These are phyloP conservation scores for Dothistroma septosporum DNA, from an alignment of 2,329 filamentous ascomycete species.

Conservation along the genomic window DNA sequence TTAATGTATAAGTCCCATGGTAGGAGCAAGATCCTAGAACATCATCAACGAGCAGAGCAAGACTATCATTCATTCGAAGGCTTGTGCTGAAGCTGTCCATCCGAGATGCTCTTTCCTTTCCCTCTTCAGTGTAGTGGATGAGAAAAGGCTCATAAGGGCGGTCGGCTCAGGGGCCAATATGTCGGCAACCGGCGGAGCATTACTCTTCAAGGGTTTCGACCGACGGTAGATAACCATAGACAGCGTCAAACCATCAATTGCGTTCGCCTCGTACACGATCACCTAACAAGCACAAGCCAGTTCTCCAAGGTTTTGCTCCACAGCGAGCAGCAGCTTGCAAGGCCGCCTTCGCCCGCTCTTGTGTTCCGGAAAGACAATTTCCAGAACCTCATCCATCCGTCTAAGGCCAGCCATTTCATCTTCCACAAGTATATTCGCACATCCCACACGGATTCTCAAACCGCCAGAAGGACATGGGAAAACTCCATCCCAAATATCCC, in stretches of 20 bases:
- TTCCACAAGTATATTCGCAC: slow-evolving; percentile 1
- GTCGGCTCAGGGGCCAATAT: no score
- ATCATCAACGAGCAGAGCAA: no score
- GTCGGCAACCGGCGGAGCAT: no score
- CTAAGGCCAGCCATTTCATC: neutral
- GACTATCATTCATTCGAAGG: no score
- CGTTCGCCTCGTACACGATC: neutral
- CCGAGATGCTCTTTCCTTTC: no score
- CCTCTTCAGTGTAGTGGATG: no score
- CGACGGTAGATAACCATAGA: neutral
- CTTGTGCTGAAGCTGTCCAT: no score
- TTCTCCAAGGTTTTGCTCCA: neutral
- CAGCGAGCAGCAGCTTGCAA: neutral
- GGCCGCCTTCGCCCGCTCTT: neutral
- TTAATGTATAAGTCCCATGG: no score
- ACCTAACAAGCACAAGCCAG: neutral
- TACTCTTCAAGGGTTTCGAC: neutral
- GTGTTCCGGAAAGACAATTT: neutral
- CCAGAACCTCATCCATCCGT: neutral
- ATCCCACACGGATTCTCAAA: neutral
- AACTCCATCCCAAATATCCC: neutral
- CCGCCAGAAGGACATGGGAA: neutral
- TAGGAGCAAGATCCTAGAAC: no score
- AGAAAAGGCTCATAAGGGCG: no score
- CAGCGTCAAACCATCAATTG: neutral